Percentiles rank a stretch among this genome's conserved stretches.
Evolutionary conservation across 129 eudicot genomes (phyloP).

Genomic region (Flaveria bidentis): DNA sequence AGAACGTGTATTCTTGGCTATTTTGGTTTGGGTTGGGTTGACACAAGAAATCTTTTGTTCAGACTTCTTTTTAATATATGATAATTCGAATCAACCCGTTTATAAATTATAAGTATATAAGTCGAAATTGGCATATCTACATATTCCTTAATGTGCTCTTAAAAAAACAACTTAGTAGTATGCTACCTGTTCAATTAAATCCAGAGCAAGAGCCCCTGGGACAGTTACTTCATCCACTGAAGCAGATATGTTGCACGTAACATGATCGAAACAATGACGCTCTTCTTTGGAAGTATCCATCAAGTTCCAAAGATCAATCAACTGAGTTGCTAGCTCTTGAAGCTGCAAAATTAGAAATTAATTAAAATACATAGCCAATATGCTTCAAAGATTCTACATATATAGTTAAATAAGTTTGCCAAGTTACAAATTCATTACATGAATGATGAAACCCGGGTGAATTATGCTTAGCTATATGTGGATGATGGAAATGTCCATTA

Average conservation of each 20-base stretch:
- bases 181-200: conserved; percentile 87
- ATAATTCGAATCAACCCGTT: not conserved
- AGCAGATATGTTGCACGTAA: conserved; percentile 83
- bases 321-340: conserved; percentile 87
- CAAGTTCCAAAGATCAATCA: conserved; percentile 93
- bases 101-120: not conserved
- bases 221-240: conserved; percentile 79
- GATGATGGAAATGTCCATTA: conserved; percentile 3
- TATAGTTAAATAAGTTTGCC: not conserved
- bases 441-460: not conserved
- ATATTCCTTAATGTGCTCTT: conserved; percentile 1
- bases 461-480: not conserved
- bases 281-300: conserved; percentile 91
- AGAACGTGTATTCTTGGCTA: not conserved
- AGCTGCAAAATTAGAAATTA: conserved; percentile 51
- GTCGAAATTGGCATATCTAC: not conserved
- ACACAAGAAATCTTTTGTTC: not conserved
- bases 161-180: not conserved
- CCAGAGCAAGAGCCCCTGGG: conserved; percentile 93
- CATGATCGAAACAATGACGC: conserved; percentile 78
- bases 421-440: not conserved
- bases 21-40: not conserved
- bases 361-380: not conserved
- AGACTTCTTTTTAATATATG: not conserved
- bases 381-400: not conserved